Conservation (phyloP, 768 basidiomycete genomes). For the Steccherinum ochraceum region DNA sequence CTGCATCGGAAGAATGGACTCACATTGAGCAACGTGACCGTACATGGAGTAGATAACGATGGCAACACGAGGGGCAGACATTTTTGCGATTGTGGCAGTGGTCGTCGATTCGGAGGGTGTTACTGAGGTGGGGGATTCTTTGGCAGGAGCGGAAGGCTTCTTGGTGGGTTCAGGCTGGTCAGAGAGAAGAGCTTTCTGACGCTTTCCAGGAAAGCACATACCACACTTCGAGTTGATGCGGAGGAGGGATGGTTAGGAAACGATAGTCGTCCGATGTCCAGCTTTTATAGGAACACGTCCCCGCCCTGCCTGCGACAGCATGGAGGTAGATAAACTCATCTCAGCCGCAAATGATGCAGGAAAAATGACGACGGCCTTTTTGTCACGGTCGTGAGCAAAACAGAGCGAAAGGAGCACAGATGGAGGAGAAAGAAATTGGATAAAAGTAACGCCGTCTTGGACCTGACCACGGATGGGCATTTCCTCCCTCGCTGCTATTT, state of each 20-base stretch:
- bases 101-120: conserved; percentile 1
- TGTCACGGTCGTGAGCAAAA: neutral
- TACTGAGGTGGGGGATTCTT: conserved; percentile 6
- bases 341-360: neutral
- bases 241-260: neutral
- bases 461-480: neutral
- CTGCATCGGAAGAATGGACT: conserved; percentile 20
- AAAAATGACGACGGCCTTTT: neutral
- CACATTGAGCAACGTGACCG: conserved; percentile 66
- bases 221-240: neutral
- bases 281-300: neutral
- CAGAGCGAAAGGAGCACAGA: neutral
- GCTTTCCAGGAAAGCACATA: conserved; percentile 12
- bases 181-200: conserved; percentile 7
- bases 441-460: neutral
- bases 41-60: conserved; percentile 73
- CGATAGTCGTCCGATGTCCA: neutral
- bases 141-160: conserved; percentile 4
- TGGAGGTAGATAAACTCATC: neutral
- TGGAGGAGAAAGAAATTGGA: neutral
- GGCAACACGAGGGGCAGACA: conserved; percentile 44
- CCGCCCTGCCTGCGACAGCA: no score
- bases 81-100: conserved; percentile 4
- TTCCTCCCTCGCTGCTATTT: neutral
- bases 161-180: conserved; percentile 7